phyloP scores from a whole-genome alignment of 176 grass and related monocot species.

The Stipa capillata region DNA sequence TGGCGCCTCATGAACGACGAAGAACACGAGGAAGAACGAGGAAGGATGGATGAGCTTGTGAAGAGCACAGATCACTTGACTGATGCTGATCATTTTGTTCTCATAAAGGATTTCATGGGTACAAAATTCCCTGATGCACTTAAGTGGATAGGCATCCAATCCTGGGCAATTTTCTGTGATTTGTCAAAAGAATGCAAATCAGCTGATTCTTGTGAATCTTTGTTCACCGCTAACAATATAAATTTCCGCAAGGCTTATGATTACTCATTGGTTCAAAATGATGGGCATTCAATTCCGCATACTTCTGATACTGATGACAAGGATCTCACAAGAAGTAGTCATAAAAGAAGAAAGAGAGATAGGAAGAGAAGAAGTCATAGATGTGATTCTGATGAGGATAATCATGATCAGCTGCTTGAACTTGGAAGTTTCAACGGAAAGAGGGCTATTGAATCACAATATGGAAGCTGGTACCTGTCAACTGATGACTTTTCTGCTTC shows the following conservation, averaged over 20 bases:
- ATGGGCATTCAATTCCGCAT: neutral
- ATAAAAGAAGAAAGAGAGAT: conserved; percentile 61
- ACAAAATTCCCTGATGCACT: conserved; percentile 48
- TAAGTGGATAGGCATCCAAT: conserved; percentile 67
- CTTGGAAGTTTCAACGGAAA: conserved; percentile 26
- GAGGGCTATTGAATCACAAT: conserved; percentile 16
- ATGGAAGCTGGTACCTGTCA: conserved; percentile 73
- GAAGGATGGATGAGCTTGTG: conserved; percentile 38
- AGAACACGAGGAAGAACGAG: conserved; percentile 55
- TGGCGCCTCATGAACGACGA: conserved; percentile 64
- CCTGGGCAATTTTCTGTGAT: conserved; percentile 60
- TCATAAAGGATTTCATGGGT: conserved; percentile 41
- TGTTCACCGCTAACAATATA: conserved; percentile 61
- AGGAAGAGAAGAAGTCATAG: conserved; percentile 48
- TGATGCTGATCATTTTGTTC: conserved; percentile 55
- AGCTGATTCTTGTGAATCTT: conserved; percentile 49
- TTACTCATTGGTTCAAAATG: conserved; percentile 44
- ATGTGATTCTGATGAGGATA: conserved; percentile 32
- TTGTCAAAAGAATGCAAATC: conserved; percentile 68
- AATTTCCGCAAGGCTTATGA: conserved; percentile 47
- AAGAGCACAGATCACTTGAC: conserved; percentile 27
- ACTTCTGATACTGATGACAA: conserved; percentile 17
- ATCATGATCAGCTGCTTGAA: conserved; percentile 47
- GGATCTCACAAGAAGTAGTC: conserved; percentile 20
- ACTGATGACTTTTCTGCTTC: conserved; percentile 77